These are phyloP conservation scores for Podaxis sp. DNA, from an alignment of 768 basidiomycete species.

Conservation along the genomic window DNA sequence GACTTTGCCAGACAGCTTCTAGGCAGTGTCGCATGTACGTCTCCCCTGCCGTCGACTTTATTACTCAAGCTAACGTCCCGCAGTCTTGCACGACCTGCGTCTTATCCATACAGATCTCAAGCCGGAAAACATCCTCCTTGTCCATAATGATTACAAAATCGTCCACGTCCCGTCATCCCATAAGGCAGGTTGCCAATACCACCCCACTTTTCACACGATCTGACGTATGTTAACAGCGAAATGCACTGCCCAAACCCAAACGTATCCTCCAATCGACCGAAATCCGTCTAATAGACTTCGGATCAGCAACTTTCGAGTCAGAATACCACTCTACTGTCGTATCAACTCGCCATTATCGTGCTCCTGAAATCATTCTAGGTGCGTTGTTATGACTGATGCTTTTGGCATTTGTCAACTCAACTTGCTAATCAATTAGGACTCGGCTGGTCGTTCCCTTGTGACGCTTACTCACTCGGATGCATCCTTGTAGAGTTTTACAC, in stretches of 20 bases:
- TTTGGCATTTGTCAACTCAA: constrained; percentile 17
- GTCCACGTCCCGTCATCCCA: constrained; percentile 59
- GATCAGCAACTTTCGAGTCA: constrained; percentile 95
- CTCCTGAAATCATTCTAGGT: constrained; percentile 99
- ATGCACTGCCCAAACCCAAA: constrained; percentile 64
- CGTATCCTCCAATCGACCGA: constrained; percentile 83
- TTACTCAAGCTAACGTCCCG: constrained; percentile 19
- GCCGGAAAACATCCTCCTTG: constrained; percentile 97
- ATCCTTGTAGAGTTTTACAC: constrained; percentile 99
- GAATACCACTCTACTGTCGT: constrained; percentile 99
- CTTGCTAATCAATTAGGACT: constrained; percentile 55
- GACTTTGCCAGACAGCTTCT: constrained; percentile 91
- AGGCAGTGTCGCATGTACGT: constrained; percentile 91
- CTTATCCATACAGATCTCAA: constrained; percentile 98
- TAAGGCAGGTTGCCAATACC: constrained; percentile 47
- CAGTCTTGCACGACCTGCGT: constrained; percentile 88
- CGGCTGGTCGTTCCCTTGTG: constrained; percentile 98
- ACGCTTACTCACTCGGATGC: constrained; percentile 97
- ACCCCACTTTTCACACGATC: constrained; percentile 13
- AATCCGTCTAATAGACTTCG: constrained; percentile 97
- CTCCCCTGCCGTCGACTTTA: constrained; percentile 11
- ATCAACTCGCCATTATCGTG: constrained; percentile 96
- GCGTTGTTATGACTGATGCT: constrained; percentile 22
- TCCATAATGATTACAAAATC: constrained; percentile 74
- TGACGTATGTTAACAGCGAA: constrained; percentile 44